Percentiles rank a stretch among this genome's conserved stretches.
These are phyloP conservation scores for Dactylellina cionopaga DNA, from an alignment of 2,329 filamentous ascomycete genomes.

Conservation along the genomic window DNA sequence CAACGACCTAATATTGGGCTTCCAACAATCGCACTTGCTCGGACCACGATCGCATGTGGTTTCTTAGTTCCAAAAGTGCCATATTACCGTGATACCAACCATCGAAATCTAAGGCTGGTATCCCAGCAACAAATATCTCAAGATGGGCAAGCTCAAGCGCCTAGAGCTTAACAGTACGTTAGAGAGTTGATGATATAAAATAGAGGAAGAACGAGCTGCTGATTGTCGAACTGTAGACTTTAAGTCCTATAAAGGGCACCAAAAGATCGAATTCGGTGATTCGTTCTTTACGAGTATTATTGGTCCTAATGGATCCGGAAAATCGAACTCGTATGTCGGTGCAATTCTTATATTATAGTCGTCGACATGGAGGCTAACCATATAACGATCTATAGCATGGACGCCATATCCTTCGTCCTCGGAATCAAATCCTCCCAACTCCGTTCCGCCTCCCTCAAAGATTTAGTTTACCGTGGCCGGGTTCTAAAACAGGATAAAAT, in stretches of 20 bases:
- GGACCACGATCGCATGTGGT: slow-evolving; percentile 6
- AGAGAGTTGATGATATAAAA: not conserved
- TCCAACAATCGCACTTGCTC: slow-evolving; percentile 20
- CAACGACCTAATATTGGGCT: not conserved
- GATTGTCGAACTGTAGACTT: slow-evolving; percentile 73
- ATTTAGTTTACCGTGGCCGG: slow-evolving; percentile 93
- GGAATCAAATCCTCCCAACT: slow-evolving; percentile 99
- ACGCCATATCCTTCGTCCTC: slow-evolving; percentile 97
- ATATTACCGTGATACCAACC: slow-evolving; percentile 6
- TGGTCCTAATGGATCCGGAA: slow-evolving; percentile 98
- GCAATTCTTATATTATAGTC: not conserved
- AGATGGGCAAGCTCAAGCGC: slow-evolving; percentile 94
- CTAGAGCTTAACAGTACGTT: slow-evolving; percentile 88
- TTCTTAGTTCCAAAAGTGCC: not conserved
- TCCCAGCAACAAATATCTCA: slow-evolving; percentile 59
- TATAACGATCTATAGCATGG: slow-evolving; percentile 73
- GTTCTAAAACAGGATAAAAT: slow-evolving; percentile 79
- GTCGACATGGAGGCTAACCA: not conserved
- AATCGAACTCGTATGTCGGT: slow-evolving; percentile 86
- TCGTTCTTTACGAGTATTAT: slow-evolving; percentile 99
- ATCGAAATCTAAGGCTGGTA: slow-evolving; percentile 27
- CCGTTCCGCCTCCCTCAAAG: slow-evolving; percentile 89
- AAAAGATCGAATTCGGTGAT: slow-evolving; percentile 92
- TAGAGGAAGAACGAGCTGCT: slow-evolving; percentile 29
- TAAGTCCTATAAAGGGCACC: slow-evolving; percentile 99